phyloP scores from a whole-genome alignment of 306 rosid genomes.

The Datisca glomerata region DNA sequence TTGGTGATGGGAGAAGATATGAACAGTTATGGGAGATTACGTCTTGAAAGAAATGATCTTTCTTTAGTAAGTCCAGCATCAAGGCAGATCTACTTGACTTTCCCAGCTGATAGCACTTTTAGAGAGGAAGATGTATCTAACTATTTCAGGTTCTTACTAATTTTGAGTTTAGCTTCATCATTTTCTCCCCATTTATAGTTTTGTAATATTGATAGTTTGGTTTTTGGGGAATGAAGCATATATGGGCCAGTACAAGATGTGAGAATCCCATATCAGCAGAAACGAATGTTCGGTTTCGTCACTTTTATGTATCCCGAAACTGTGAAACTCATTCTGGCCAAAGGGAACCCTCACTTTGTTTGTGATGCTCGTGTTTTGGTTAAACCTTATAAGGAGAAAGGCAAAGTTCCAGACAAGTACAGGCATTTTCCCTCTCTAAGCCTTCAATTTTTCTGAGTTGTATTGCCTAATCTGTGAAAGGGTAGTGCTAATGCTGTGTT shows the following conservation, averaged over 20 bases:
- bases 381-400: slow-evolving; percentile 98
- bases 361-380: slow-evolving; percentile 98
- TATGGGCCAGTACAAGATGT: slow-evolving; percentile 98
- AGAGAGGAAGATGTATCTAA: slow-evolving; percentile 95
- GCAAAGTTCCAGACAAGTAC: slow-evolving; percentile 96
- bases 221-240: slow-evolving; percentile 31
- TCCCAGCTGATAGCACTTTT: slow-evolving; percentile 95
- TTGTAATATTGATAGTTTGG: background rate
- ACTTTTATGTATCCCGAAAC: slow-evolving; percentile 89
- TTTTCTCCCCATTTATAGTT: background rate
- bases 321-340: slow-evolving; percentile 78
- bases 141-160: slow-evolving; percentile 60
- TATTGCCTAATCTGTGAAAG: background rate
- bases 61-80: slow-evolving; percentile 68
- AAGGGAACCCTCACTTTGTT: slow-evolving; percentile 96
- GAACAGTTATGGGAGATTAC: slow-evolving; percentile 58
- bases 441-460: background rate
- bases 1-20: slow-evolving; percentile 81
- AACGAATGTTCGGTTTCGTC: slow-evolving; percentile 95
- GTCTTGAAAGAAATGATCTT: slow-evolving; percentile 64
- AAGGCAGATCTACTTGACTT: slow-evolving; percentile 95
- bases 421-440: slow-evolving; percentile 38
- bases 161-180: background rate
- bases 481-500: too few relatives aligned
- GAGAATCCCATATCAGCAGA: slow-evolving; percentile 97